phyloP scores from a whole-genome alignment of 2,329 filamentous ascomycete species.

The Diaporthe sp. region DNA sequence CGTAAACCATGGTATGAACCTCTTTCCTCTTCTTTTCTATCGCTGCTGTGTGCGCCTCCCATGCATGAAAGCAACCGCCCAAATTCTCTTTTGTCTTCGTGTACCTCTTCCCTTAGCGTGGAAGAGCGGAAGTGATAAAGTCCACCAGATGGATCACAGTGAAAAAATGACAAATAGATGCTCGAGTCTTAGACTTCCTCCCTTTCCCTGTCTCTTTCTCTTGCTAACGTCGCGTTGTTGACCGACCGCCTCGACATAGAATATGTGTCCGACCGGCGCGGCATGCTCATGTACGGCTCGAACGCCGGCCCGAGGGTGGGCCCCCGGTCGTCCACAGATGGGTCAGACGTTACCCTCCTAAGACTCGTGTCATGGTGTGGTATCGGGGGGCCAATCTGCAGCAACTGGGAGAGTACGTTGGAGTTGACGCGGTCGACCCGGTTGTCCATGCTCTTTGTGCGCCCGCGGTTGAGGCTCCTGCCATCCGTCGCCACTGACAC shows the following conservation, averaged over 20 bases:
- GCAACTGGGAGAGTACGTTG: conserved; percentile 60
- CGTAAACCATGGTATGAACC: conserved; percentile 16
- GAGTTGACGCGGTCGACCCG: conserved; percentile 52
- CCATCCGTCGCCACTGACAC: conserved; percentile 49
- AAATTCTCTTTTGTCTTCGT: not conserved
- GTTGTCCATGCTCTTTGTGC: conserved; percentile 52
- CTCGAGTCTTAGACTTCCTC: conserved; percentile 29
- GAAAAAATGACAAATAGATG: not conserved
- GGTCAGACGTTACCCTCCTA: conserved; percentile 27
- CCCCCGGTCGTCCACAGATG: conserved; percentile 32
- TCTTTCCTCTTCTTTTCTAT: conserved; percentile 12
- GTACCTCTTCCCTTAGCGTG: not conserved
- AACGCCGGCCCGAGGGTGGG: not conserved
- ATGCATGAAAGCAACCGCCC: conserved; percentile 29
- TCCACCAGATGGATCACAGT: not conserved
- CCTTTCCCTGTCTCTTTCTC: conserved; percentile 29
- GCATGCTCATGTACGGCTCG: conserved; percentile 33
- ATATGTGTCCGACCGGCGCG: conserved; percentile 38
- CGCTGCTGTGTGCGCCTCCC: conserved; percentile 36
- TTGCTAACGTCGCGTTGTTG: conserved; percentile 30
- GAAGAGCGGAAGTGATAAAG: not conserved
- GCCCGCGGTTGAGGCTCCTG: conserved; percentile 46
- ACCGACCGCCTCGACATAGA: conserved; percentile 36
- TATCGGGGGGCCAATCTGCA: conserved; percentile 63
- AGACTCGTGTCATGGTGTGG: conserved; percentile 44